phyloP scores from a whole-genome alignment of 2,329 filamentous ascomycete genomes.

The Alternaria viburni region DNA sequence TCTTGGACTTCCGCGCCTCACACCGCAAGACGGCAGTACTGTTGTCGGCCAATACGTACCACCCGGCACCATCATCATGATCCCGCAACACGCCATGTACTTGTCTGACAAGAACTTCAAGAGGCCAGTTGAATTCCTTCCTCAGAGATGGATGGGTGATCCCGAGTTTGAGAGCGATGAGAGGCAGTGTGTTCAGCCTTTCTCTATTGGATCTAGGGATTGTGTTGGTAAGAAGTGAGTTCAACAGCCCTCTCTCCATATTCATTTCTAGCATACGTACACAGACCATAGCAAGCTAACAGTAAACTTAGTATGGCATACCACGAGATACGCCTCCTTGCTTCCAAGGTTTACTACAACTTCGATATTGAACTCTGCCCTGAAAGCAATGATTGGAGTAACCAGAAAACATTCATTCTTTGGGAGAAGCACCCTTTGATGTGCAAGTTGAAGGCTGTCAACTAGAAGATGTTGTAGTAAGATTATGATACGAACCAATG shows the following conservation, averaged over 20 bases:
- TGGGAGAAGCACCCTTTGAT: conserved; percentile 49
- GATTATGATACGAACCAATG: not conserved
- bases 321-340: conserved; percentile 53
- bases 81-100: conserved; percentile 29
- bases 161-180: conserved; percentile 34
- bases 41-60: conserved; percentile 49
- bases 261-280: no score
- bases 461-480: not conserved
- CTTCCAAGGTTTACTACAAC: conserved; percentile 45
- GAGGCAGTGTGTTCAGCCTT: conserved; percentile 50
- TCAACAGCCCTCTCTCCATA: no score
- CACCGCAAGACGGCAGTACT: conserved; percentile 44
- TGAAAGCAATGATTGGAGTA: conserved; percentile 38
- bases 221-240: conserved; percentile 49
- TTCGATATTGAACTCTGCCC: conserved; percentile 49
- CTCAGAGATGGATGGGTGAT: conserved; percentile 51
- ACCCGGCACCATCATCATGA: conserved; percentile 19
- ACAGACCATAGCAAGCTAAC: conserved; percentile 10
- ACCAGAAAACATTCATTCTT: conserved; percentile 44
- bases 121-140: conserved; percentile 45
- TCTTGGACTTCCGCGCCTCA: conserved; percentile 40
- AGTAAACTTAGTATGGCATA: conserved; percentile 37
- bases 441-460: conserved; percentile 35
- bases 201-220: conserved; percentile 52
- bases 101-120: conserved; percentile 40